These are phyloP conservation scores for Penicillium parvum DNA, from an alignment of 495 filamentous ascomycete genomes.

Conservation along the genomic window DNA sequence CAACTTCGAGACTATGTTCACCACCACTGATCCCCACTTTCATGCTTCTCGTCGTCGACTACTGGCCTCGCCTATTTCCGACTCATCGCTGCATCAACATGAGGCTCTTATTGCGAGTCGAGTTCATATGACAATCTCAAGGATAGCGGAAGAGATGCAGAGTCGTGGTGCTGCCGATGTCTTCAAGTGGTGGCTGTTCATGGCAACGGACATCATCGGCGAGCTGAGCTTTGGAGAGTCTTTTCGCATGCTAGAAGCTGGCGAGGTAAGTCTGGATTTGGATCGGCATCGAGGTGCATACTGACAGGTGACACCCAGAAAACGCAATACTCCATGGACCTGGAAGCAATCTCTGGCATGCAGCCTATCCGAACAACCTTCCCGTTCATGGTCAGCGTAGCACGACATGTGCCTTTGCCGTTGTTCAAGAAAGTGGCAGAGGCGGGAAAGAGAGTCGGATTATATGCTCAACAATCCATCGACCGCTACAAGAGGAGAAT, in stretches of 20 bases:
- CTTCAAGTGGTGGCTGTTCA: constrained; percentile 53
- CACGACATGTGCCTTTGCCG: constrained; percentile 12
- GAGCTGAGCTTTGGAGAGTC: constrained; percentile 55
- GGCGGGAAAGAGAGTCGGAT: constrained; percentile 44
- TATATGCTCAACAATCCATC: constrained; percentile 38
- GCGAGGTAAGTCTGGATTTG: no score
- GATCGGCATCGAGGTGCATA: no score
- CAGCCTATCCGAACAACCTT: constrained; percentile 32
- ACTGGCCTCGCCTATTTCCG: constrained; percentile 37
- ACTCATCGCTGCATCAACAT: constrained; percentile 22
- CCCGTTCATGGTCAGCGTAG: constrained; percentile 23
- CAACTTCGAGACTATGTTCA: constrained; percentile 28
- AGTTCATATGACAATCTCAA: constrained; percentile 28
- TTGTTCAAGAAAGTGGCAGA: constrained; percentile 33
- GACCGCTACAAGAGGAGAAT: constrained; percentile 38
- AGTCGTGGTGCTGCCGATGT: constrained; percentile 38
- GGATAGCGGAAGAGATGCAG: constrained; percentile 32
- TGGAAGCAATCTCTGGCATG: constrained; percentile 27
- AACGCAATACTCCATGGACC: constrained; percentile 38
- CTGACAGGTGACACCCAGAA: constrained; percentile 16
- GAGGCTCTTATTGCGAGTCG: constrained; percentile 26
- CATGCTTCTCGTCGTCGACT: constrained; percentile 33
- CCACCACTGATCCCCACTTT: constrained; percentile 22
- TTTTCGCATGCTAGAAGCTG: constrained; percentile 51
- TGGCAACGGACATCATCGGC: constrained; percentile 54